Evolutionary conservation across 106 monocot genomes (phyloP), one percentile per base, ranked within the genome.

Genomic region (Allium fistulosum): DNA sequence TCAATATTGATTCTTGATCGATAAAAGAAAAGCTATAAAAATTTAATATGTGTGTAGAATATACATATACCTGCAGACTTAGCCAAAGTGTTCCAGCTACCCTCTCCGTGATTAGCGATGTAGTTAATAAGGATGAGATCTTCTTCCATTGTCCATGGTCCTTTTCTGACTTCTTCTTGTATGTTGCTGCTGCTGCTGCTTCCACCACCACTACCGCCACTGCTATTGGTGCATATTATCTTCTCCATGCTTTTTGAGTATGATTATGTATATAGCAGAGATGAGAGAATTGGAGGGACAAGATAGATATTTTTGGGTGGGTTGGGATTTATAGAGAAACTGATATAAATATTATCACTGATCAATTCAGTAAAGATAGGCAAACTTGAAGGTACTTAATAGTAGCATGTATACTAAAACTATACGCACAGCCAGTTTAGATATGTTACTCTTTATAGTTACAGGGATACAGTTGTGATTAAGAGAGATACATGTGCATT

Each of bases 121-220:
- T 77, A 77, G 77, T 81, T 81, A 2, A 81, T 77, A 15, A 81
- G 77, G 63, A 81, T 81, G 59, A 81, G 62, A 51, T 81, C 81
- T 56, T 81, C 81, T 68, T 81, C 77, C 76, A 81, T 73, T 13
- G 81, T 81, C 81, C 81, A 81, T 57, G 81, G 81, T 18, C 81
- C 81, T 60, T 77, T 81, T 60, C 81, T 72, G 16, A 81, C 81
- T 52, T 81, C 81, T 2, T 58, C 72, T 47, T 81, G 69, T 28
- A 77, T 49, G 18, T 8, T 57, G 46, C 69, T 66, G 58, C 53
- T 69, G 37, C 37, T 37, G 37, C 37, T 37, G 37, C 37, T 37
- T 37, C 37, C 37, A 37, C 37, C 37, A 37, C 37, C 37, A 37
- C 4, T 37, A 37, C 37, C 5, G 37, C 37, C 37, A 37, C 37